These are phyloP conservation scores for Peronospora belbahrii DNA, from an alignment of 352 stramenopile species.

Conservation along the genomic window DNA sequence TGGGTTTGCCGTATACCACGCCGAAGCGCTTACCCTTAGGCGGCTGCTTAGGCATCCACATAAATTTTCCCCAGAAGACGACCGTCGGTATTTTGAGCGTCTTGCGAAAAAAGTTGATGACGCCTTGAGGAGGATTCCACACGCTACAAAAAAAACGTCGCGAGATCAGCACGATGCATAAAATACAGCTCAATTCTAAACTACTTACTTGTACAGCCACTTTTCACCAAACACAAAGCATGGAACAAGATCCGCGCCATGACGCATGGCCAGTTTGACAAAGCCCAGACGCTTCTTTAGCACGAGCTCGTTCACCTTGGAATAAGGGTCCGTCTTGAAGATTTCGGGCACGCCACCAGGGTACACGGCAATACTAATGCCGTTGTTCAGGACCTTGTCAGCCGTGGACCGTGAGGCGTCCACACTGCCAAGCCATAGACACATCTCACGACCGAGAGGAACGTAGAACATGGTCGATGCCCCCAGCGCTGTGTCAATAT, in stretches of 20 bases:
- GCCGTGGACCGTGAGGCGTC: constrained; percentile 65
- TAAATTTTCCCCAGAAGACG: constrained; percentile 74
- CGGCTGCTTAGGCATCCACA: constrained; percentile 61
- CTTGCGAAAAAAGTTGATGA: constrained; percentile 59
- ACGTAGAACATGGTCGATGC: constrained; percentile 71
- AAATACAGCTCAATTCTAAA: neutral
- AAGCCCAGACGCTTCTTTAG: constrained; percentile 77
- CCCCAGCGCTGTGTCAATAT: constrained; percentile 29
- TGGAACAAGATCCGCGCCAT: constrained; percentile 67
- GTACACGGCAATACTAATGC: constrained; percentile 66
- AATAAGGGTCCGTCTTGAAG: constrained; percentile 65
- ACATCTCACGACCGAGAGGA: constrained; percentile 53
- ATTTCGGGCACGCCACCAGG: constrained; percentile 71
- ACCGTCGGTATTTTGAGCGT: constrained; percentile 70
- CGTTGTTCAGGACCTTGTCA: constrained; percentile 61
- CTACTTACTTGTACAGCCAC: constrained; percentile 63
- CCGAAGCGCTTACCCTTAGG: constrained; percentile 60
- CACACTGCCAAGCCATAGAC: constrained; percentile 64
- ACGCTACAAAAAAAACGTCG: constrained; percentile 24
- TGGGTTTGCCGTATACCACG: constrained; percentile 68
- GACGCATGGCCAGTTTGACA: constrained; percentile 71
- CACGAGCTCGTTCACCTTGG: constrained; percentile 64
- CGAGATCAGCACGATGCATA: constrained; percentile 1
- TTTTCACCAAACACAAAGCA: constrained; percentile 79
- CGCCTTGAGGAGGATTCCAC: constrained; percentile 53